Percentiles rank a stretch among this genome's conserved stretches.
These are phyloP conservation scores for Paspalum notatum DNA, from an alignment of 176 grass and related monocot genomes.

Conservation along the genomic window DNA sequence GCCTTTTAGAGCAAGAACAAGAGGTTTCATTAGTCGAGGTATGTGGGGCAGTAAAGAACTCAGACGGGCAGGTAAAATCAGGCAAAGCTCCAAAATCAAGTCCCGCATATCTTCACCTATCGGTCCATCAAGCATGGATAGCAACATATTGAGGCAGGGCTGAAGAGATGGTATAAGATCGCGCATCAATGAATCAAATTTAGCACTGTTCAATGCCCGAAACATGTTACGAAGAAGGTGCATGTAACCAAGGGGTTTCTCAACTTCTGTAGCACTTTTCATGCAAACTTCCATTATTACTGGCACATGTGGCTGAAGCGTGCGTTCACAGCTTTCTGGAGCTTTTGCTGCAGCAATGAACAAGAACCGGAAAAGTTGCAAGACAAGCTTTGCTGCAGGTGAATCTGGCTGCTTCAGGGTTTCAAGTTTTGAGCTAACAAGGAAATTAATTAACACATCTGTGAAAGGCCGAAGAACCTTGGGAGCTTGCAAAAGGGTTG, in stretches of 20 bases:
- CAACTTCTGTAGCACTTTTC: slow-evolving; percentile 94
- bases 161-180: slow-evolving; percentile 97
- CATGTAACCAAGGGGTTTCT: slow-evolving; percentile 99
- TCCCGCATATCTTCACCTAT: slow-evolving; percentile 90
- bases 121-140: slow-evolving; percentile 94
- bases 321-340: slow-evolving; percentile 82
- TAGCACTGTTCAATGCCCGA: slow-evolving; percentile 88
- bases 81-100: slow-evolving; percentile 89
- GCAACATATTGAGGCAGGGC: slow-evolving; percentile 96
- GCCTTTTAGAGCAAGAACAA: slow-evolving; percentile 95
- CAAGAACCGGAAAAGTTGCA: slow-evolving; percentile 92
- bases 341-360: slow-evolving; percentile 92
- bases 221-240: slow-evolving; percentile 96
- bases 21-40: slow-evolving; percentile 95
- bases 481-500: slow-evolving; percentile 81
- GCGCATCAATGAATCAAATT: slow-evolving; percentile 95
- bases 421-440: slow-evolving; percentile 94
- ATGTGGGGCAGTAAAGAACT: slow-evolving; percentile 98
- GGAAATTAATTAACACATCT: slow-evolving; percentile 96
- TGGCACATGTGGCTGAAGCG: slow-evolving; percentile 92
- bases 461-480: slow-evolving; percentile 93
- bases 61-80: slow-evolving; percentile 94
- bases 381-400: slow-evolving; percentile 91
- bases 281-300: slow-evolving; percentile 99
- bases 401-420: slow-evolving; percentile 93